phyloP scores from a whole-genome alignment of 2,329 filamentous ascomycete genomes.

The Aureobasidium sp. region DNA sequence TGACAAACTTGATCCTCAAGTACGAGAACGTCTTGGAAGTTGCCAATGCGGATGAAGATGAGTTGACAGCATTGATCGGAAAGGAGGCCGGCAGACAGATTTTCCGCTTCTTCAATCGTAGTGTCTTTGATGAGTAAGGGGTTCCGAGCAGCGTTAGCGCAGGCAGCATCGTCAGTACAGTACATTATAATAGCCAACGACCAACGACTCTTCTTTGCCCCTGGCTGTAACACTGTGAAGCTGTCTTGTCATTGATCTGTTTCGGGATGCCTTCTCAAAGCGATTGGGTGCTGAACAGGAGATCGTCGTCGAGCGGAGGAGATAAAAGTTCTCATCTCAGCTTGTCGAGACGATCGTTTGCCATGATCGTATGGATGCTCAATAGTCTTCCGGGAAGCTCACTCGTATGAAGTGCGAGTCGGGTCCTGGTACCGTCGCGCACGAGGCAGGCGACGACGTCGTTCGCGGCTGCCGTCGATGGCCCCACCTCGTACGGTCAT shows the following conservation, averaged over 20 bases:
- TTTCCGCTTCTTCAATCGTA: constrained; percentile 67
- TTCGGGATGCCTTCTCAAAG: background rate
- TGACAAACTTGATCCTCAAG: constrained; percentile 62
- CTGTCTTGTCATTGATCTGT: background rate
- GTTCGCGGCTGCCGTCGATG: background rate
- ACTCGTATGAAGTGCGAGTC: background rate
- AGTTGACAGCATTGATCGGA: constrained; percentile 67
- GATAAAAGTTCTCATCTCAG: background rate
- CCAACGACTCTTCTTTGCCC: background rate
- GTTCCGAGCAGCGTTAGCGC: background rate
- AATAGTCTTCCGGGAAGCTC: background rate
- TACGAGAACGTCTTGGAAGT: constrained; percentile 71
- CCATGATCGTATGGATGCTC: background rate
- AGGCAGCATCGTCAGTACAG: background rate
- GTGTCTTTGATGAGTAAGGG: constrained; percentile 41
- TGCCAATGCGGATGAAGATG: constrained; percentile 71
- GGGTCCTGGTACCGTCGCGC: background rate
- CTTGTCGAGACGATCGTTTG: background rate
- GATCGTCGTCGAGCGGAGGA: background rate
- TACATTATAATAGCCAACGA: background rate
- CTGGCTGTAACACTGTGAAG: background rate
- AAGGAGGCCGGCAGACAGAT: constrained; percentile 69
- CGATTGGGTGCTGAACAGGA: background rate
- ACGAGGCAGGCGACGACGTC: background rate
- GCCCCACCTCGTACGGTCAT: no score